A percentile compares a stretch with the other conserved stretches of the same genome.
Evolutionary conservation across 805 yeast species (phyloP).

Genomic region (Metschnikowia drakensbergensis): DNA sequence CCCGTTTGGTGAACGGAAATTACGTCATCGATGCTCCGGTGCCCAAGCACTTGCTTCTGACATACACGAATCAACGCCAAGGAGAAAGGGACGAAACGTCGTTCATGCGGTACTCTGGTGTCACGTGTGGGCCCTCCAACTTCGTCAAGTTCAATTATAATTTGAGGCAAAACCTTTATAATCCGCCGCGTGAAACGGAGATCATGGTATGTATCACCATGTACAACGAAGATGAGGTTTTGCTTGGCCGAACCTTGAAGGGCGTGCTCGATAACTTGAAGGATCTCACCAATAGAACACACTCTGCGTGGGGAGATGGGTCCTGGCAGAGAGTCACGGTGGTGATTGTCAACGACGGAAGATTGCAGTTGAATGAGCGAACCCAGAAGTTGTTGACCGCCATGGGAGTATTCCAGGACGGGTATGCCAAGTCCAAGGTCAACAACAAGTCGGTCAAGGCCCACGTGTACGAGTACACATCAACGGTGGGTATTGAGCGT

Average conservation of each 20-base stretch:
- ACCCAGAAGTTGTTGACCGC: conserved; percentile 62
- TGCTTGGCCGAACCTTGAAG: conserved; percentile 58
- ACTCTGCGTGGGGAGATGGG: conserved; percentile 46
- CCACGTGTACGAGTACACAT: conserved; percentile 64
- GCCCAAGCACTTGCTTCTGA: conserved; percentile 35
- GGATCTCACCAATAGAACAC: conserved; percentile 47
- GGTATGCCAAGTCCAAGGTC: conserved; percentile 56
- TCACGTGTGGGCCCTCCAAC: conserved; percentile 84
- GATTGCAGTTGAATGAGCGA: conserved; percentile 60
- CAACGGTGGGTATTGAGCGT: conserved; percentile 54
- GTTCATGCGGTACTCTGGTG: conserved; percentile 90
- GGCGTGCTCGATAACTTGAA: conserved; percentile 64
- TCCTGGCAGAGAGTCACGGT: conserved; percentile 63
- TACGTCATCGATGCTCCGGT: conserved; percentile 43
- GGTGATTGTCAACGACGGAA: conserved; percentile 60
- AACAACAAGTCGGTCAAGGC: conserved; percentile 60
- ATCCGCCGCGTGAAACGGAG: conserved; percentile 79
- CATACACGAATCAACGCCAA: conserved; percentile 21
- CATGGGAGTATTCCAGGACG: conserved; percentile 64
- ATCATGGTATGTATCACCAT: conserved; percentile 81
- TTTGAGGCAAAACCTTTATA: conserved; percentile 77
- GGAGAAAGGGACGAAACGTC: conserved; percentile 52
- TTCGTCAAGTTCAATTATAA: conserved; percentile 62
- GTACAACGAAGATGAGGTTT: conserved; percentile 67
- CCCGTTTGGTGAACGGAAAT: conserved; percentile 51